phyloP scores from a whole-genome alignment of 768 basidiomycete species.

The Lactarius sanguifluus region DNA sequence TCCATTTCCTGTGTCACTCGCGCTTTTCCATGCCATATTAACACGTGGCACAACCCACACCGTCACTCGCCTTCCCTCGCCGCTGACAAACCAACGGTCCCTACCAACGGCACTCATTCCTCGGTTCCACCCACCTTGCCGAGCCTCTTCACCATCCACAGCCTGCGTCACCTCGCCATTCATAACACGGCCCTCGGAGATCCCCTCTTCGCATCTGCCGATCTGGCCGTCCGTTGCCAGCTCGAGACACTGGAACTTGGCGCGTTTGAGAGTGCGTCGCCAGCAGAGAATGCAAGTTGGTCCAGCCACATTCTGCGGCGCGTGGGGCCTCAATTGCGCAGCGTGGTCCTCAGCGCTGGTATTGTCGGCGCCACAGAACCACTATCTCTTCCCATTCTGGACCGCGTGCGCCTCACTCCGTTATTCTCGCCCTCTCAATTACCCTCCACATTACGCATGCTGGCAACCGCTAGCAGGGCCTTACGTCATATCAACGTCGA shows the following conservation, averaged over 20 bases:
- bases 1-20: constrained; percentile 28
- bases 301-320: constrained; percentile 21
- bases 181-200: constrained; percentile 26
- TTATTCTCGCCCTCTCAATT: constrained; percentile 25
- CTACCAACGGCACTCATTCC: not conserved
- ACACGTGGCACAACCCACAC: constrained; percentile 3
- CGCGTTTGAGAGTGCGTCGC: constrained; percentile 23
- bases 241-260: constrained; percentile 28
- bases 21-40: constrained; percentile 2
- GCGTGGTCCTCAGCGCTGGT: constrained; percentile 15
- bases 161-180: constrained; percentile 26
- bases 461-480: constrained; percentile 13
- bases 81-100: not conserved
- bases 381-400: constrained; percentile 19
- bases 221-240: constrained; percentile 5
- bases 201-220: constrained; percentile 21
- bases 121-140: constrained; percentile 7
- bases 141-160: constrained; percentile 20
- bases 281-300: constrained; percentile 24
- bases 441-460: constrained; percentile 20
- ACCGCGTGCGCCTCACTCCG: constrained; percentile 26
- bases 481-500: constrained; percentile 26
- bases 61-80: not conserved
- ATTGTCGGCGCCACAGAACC: constrained; percentile 5
- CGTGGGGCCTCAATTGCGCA: constrained; percentile 17